Evolutionary conservation across 805 yeast species (phyloP).

Genomic region (Metschnikowia noctiluminum): DNA sequence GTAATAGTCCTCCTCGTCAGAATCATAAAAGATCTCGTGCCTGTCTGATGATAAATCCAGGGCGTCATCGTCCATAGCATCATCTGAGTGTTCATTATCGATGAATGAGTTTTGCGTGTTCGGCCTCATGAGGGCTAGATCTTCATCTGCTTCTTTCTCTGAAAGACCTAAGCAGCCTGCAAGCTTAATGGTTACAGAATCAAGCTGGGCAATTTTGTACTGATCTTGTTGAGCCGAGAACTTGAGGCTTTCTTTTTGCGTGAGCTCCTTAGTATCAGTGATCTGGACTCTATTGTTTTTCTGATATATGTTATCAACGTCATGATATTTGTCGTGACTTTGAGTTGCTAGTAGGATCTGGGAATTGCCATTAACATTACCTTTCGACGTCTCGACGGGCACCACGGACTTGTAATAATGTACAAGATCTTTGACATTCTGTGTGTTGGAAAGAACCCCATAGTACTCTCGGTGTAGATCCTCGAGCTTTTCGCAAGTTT

Average conservation of each 20-base stretch:
- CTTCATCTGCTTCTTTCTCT: constrained; percentile 13
- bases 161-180: constrained; percentile 16
- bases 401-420: constrained; percentile 29
- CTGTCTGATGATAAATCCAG: constrained; percentile 5
- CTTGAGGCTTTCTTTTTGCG: constrained; percentile 1
- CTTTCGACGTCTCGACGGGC: constrained; percentile 8
- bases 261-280: constrained; percentile 25
- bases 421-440: constrained; percentile 9
- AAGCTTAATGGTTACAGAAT: constrained; percentile 11
- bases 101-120: not conserved
- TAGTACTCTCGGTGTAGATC: constrained; percentile 30
- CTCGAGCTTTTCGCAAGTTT: constrained; percentile 26
- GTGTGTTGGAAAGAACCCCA: constrained; percentile 19
- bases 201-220: constrained; percentile 16
- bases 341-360: constrained; percentile 7
- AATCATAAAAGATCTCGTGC: constrained; percentile 3
- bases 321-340: constrained; percentile 22
- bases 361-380: constrained; percentile 13
- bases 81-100: not conserved
- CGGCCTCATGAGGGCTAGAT: constrained; percentile 10
- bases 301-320: constrained; percentile 21
- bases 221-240: constrained; percentile 8
- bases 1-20: constrained; percentile 9
- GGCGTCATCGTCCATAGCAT: not conserved
- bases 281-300: constrained; percentile 32